phyloP scores from a whole-genome alignment of 305 asterid species.

The Fraxinus latifolia region DNA sequence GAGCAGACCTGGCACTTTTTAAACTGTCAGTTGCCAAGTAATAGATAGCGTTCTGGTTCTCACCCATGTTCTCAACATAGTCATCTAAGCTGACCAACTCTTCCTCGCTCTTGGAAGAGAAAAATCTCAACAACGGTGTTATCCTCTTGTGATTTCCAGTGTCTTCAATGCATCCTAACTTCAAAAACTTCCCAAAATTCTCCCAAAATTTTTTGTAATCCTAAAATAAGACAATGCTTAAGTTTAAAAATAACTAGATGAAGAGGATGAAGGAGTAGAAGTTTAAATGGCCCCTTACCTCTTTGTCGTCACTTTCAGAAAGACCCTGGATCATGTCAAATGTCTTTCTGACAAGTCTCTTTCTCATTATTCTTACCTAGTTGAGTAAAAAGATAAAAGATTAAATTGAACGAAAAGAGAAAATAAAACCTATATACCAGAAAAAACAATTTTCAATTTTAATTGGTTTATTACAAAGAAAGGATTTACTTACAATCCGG shows the following conservation, averaged over 20 bases:
- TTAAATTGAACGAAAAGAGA: not conserved
- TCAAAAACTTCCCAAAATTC: constrained; percentile 84
- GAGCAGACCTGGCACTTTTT: constrained; percentile 92
- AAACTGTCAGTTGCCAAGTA: constrained; percentile 95
- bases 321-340: constrained; percentile 98
- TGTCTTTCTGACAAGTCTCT: constrained; percentile 92
- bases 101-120: constrained; percentile 87
- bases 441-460: not conserved
- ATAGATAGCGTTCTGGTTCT: constrained; percentile 84
- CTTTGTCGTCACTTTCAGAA: constrained; percentile 82
- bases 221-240: constrained; percentile 35
- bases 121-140: constrained; percentile 77
- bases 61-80: constrained; percentile 90
- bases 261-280: not conserved
- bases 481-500: constrained; percentile 66
- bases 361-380: constrained; percentile 94
- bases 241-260: not conserved
- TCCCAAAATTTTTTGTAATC: constrained; percentile 97
- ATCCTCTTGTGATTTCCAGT: constrained; percentile 90
- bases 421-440: not conserved
- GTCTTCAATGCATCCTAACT: constrained; percentile 96
- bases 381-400: constrained; percentile 10
- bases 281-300: constrained; percentile 42
- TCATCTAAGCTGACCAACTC: constrained; percentile 84
- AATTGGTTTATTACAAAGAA: not conserved